These are phyloP conservation scores for Fusarium sp. DNA, from an alignment of 2,329 filamentous ascomycete species.

Conservation along the genomic window DNA sequence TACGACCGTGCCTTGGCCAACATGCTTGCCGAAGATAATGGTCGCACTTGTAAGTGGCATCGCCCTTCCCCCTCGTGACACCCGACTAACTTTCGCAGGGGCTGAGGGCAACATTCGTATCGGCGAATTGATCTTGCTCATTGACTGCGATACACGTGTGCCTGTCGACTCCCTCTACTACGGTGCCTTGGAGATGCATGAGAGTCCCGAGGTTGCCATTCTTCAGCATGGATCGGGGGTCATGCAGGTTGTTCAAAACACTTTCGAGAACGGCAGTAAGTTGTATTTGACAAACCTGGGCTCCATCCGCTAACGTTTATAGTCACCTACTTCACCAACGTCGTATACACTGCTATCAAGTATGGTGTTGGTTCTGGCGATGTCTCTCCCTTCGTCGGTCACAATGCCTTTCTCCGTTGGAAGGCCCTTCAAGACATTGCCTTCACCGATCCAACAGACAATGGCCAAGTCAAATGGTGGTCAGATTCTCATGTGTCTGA, in stretches of 20 bases:
- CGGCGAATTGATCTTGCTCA: constrained; percentile 67
- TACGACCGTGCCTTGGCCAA: constrained; percentile 57
- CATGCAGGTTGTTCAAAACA: constrained; percentile 77
- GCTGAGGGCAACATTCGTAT: constrained; percentile 65
- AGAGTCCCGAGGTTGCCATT: constrained; percentile 74
- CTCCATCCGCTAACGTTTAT: neutral
- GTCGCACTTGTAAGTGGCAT: constrained; percentile 52
- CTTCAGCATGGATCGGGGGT: constrained; percentile 78
- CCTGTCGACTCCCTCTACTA: constrained; percentile 74
- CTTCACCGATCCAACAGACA: constrained; percentile 48
- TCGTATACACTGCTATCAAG: constrained; percentile 78
- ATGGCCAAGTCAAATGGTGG: constrained; percentile 72
- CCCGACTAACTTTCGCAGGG: constrained; percentile 40
- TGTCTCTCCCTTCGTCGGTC: constrained; percentile 78
- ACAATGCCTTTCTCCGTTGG: constrained; percentile 81
- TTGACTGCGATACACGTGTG: constrained; percentile 72
- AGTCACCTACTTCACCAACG: constrained; percentile 79
- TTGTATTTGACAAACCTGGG: neutral
- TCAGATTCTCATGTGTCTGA: constrained; percentile 80
- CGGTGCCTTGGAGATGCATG: constrained; percentile 76
- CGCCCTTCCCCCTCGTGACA: rapidly evolving
- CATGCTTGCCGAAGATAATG: constrained; percentile 59
- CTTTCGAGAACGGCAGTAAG: constrained; percentile 71
- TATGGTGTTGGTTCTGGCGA: constrained; percentile 78
- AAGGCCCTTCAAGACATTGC: constrained; percentile 40